phyloP scores from a whole-genome alignment of 2,329 filamentous ascomycete genomes.

The Waltergamsia citrina region DNA sequence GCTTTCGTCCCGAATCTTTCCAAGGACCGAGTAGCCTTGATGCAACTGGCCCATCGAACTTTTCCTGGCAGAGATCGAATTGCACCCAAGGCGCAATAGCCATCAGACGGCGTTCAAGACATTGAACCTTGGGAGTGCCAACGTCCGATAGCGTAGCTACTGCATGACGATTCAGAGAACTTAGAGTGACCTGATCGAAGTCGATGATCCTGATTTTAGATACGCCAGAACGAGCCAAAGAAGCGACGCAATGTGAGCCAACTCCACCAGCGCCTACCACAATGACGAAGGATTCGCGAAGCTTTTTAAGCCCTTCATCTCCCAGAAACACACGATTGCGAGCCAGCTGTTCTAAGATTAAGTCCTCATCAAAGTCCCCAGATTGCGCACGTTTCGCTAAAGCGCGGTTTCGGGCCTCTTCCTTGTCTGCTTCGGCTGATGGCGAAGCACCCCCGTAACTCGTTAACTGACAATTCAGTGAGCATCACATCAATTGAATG shows the following conservation, averaged over 20 bases:
- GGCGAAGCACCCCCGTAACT: conserved; percentile 50
- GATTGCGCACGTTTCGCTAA: conserved; percentile 51
- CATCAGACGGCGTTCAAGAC: conserved; percentile 68
- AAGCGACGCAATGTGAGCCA: conserved; percentile 81
- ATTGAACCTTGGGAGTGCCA: conserved; percentile 83
- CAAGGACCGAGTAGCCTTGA: conserved; percentile 58
- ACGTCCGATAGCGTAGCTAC: conserved; percentile 92
- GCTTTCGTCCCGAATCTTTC: conserved; percentile 46
- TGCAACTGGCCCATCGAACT: conserved; percentile 65
- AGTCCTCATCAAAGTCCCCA: conserved; percentile 62
- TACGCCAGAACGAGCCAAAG: conserved; percentile 82
- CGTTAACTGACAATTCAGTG: conserved; percentile 32
- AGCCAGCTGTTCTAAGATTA: conserved; percentile 90
- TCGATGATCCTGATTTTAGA: conserved; percentile 83
- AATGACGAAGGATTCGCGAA: conserved; percentile 75
- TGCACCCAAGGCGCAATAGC: conserved; percentile 87
- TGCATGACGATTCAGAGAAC: conserved; percentile 90
- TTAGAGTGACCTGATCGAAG: conserved; percentile 95
- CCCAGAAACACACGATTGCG: conserved; percentile 87
- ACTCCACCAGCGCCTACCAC: conserved; percentile 93
- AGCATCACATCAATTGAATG: neutral
- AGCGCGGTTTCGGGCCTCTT: conserved; percentile 49
- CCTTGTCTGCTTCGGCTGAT: conserved; percentile 36
- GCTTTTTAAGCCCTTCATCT: conserved; percentile 67
- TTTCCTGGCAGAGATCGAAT: conserved; percentile 78